Evolutionary conservation across 2,329 filamentous ascomycete genomes (phyloP), one percentile per base, ranked within the genome.

Genomic region (Lecanicillium sp.): DNA sequence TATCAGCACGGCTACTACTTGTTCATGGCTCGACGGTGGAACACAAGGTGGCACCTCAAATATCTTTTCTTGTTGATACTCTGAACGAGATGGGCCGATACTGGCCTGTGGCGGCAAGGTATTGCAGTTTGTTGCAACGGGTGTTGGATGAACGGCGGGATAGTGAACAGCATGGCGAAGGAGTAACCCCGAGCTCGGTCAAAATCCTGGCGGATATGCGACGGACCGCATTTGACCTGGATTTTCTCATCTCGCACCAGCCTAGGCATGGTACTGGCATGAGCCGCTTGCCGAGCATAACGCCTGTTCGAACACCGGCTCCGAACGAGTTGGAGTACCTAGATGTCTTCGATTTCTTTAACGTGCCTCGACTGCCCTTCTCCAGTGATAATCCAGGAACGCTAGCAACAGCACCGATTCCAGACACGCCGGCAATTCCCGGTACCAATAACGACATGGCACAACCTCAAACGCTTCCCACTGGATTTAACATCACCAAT

Each of bases 301-400:
- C 79, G 1, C 77, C 79, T 2, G 73, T 75, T 2, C 73, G 78
- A 45, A 83, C 80, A 20, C 84, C 85, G 1, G 83, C 79, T 9
- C 75, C 83, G 2, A 86, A 92, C 48, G 87, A 94, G 53, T 67
- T 95, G 4, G 89, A 94, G 56, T 94, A 94, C 55, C 67, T 95
- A 3, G 88, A 95, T 51, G 85, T 95, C 0, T 95, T 95, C 56
- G 86, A 92, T 50, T 95, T 94, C 55, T 95, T 95, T 69, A 95
- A 95, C 55, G 79, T 94, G 40, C 89, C 89, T 1, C 70, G 87
- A 14, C 64, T 95, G 17, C 73, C 75, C 0, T 59, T 73, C 35
- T 37, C 44, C 32, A 19, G 39, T 18, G n/a, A 49, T 52, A 15
- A 42, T 42, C 1, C 50, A 46, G 5, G 41, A 18, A 14, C 48